These are phyloP conservation scores for Penicillium sp. DNA, from an alignment of 2,329 filamentous ascomycete species.

Conservation along the genomic window DNA sequence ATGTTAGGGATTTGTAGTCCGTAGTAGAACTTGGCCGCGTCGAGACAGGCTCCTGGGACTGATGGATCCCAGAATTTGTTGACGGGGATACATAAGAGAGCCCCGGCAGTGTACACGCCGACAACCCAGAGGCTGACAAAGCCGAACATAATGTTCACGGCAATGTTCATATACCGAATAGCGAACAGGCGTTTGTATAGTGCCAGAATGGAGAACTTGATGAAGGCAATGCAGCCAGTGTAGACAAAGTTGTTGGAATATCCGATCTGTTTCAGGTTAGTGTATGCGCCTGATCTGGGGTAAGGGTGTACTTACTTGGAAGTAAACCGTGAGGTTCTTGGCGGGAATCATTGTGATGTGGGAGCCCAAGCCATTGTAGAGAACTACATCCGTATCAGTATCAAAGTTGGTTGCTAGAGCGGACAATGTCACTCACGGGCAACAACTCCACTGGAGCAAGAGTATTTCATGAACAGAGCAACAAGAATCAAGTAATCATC, in stretches of 20 bases:
- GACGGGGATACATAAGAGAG: conserved; percentile 27
- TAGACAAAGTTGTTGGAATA: conserved; percentile 32
- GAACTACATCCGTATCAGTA: conserved; percentile 16
- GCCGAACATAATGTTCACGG: conserved; percentile 19
- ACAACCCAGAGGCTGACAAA: conserved; percentile 27
- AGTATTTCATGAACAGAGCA: conserved; percentile 32
- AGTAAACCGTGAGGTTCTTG: conserved; percentile 24
- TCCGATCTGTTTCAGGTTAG: conserved; percentile 22
- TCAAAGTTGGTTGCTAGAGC: neutral
- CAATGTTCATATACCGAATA: conserved; percentile 19
- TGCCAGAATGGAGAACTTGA: conserved; percentile 31
- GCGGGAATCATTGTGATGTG: conserved; percentile 28
- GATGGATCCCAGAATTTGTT: conserved; percentile 27
- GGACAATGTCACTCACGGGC: conserved; percentile 20
- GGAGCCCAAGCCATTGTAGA: conserved; percentile 29
- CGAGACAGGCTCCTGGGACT: conserved; percentile 26
- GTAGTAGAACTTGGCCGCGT: conserved; percentile 28
- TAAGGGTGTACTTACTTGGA: conserved; percentile 18
- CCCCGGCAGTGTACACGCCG: conserved; percentile 20
- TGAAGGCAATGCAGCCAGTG: conserved; percentile 21
- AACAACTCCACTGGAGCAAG: conserved; percentile 28
- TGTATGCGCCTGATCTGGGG: neutral
- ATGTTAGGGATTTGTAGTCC: conserved; percentile 33
- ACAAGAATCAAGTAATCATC: conserved; percentile 33
- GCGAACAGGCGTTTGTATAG: conserved; percentile 31